phyloP scores from a whole-genome alignment of 495 filamentous ascomycete genomes.

The Aspergillus diversus region DNA sequence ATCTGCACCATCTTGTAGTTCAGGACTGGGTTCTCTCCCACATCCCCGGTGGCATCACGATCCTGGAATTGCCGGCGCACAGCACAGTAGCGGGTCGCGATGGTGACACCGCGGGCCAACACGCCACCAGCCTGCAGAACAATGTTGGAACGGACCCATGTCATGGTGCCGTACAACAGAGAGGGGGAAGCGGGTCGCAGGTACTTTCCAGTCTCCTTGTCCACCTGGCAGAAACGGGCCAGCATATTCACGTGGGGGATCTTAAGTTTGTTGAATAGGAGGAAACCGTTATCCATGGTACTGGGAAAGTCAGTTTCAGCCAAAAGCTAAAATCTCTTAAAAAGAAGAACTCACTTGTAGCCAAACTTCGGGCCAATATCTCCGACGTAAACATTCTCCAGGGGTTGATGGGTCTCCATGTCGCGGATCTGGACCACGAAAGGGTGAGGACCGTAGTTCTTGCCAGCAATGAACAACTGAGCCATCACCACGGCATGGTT shows the following conservation, averaged over 20 bases:
- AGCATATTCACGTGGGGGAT: conserved; percentile 73
- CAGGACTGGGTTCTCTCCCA: conserved; percentile 69
- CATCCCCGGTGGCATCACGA: conserved; percentile 57
- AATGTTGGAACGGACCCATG: conserved; percentile 72
- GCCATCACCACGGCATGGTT: conserved; percentile 80
- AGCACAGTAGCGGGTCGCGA: conserved; percentile 70
- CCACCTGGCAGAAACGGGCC: conserved; percentile 63
- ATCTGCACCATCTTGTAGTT: conserved; percentile 80
- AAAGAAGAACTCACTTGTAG: conserved; percentile 49
- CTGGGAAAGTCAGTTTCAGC: conserved; percentile 35
- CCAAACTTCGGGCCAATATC: conserved; percentile 78
- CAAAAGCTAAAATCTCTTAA: neutral
- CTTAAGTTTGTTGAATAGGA: conserved; percentile 71
- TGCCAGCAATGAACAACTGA: conserved; percentile 64
- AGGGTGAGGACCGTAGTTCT: conserved; percentile 70
- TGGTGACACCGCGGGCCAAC: conserved; percentile 75
- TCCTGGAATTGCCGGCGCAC: conserved; percentile 74
- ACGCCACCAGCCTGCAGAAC: conserved; percentile 67
- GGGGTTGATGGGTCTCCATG: conserved; percentile 67
- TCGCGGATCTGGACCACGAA: conserved; percentile 77
- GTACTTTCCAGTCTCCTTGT: conserved; percentile 64
- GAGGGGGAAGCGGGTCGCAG: conserved; percentile 63
- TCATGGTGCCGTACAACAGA: conserved; percentile 72
- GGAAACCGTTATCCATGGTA: conserved; percentile 77
- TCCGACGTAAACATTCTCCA: conserved; percentile 71